phyloP scores from a whole-genome alignment of 306 rosid species.

The Vigna mungo region DNA sequence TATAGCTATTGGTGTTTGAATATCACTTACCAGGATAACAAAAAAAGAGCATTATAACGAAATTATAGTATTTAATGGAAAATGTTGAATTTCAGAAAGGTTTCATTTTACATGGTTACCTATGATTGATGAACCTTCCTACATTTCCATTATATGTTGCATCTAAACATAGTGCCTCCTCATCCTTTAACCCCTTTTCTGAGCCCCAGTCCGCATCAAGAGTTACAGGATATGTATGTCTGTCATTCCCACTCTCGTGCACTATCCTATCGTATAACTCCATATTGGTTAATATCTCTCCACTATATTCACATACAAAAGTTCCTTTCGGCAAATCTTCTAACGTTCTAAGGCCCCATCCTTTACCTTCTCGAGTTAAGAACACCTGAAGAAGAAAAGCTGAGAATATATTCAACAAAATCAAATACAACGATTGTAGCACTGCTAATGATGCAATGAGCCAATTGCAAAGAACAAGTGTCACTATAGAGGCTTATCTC shows the following conservation, averaged over 20 bases:
- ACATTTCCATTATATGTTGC: conserved; percentile 79
- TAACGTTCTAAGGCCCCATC: conserved; percentile 81
- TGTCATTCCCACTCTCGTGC: conserved; percentile 48
- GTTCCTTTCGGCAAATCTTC: conserved; percentile 72
- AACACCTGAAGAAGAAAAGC: conserved; percentile 61
- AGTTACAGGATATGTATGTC: conserved; percentile 82
- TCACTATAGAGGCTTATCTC: neutral
- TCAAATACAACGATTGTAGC: neutral
- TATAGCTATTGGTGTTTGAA: too few relatives aligned
- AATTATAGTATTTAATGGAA: too few relatives aligned
- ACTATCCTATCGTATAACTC: conserved; percentile 69
- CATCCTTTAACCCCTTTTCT: conserved; percentile 66
- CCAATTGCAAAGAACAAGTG: neutral
- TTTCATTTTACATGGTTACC: conserved; percentile 48
- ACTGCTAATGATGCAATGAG: neutral
- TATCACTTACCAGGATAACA: too few relatives aligned
- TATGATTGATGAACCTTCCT: conserved; percentile 86
- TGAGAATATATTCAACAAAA: conserved; percentile 12
- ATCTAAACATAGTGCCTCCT: conserved; percentile 85
- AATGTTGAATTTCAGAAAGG: neutral
- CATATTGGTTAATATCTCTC: conserved; percentile 78
- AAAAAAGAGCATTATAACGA: too few relatives aligned
- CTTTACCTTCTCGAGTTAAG: conserved; percentile 66
- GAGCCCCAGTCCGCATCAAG: conserved; percentile 92
- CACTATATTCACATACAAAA: conserved; percentile 80